phyloP scores from a whole-genome alignment of 1,284 basidiomycete species.

The Tilletiopsis washingtonensis region DNA sequence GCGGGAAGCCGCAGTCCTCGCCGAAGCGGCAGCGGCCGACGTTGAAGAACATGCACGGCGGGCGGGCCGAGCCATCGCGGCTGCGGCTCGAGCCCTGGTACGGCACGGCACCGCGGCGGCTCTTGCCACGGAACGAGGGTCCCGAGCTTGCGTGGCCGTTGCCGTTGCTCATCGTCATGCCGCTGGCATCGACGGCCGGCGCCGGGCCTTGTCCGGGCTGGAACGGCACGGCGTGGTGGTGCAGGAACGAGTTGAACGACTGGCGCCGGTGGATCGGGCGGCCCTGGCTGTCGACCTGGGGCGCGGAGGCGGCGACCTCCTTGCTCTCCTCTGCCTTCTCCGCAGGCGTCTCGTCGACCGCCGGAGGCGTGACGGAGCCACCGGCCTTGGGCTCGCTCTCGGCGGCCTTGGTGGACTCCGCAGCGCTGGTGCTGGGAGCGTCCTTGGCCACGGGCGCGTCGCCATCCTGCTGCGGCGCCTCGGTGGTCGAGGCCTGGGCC shows the following conservation, averaged over 20 bases:
- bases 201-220: slow-evolving; percentile 19
- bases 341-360: background rate
- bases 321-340: slow-evolving; percentile 1
- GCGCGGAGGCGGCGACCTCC: background rate
- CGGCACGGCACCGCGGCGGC: slow-evolving; percentile 1
- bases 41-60: slow-evolving; percentile 43
- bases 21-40: slow-evolving; percentile 39
- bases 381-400: no score
- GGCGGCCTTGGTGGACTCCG: no score
- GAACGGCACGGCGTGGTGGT: slow-evolving; percentile 39
- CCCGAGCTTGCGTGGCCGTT: slow-evolving; percentile 7
- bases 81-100: background rate
- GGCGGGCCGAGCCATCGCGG: slow-evolving; percentile 24
- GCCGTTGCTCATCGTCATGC: slow-evolving; percentile 8
- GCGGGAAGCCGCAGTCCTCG: slow-evolving; percentile 45
- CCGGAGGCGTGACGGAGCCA: background rate
- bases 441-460: no score
- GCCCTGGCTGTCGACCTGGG: slow-evolving; percentile 3
- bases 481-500: no score
- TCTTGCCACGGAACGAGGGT: slow-evolving; percentile 9
- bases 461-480: no score
- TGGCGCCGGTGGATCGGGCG: slow-evolving; percentile 14
- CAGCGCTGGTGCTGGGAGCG: no score
- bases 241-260: slow-evolving; percentile 40
- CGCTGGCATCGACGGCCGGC: slow-evolving; percentile 5